These are phyloP conservation scores for Boletus sp. DNA, from an alignment of 768 basidiomycete species.

Conservation along the genomic window DNA sequence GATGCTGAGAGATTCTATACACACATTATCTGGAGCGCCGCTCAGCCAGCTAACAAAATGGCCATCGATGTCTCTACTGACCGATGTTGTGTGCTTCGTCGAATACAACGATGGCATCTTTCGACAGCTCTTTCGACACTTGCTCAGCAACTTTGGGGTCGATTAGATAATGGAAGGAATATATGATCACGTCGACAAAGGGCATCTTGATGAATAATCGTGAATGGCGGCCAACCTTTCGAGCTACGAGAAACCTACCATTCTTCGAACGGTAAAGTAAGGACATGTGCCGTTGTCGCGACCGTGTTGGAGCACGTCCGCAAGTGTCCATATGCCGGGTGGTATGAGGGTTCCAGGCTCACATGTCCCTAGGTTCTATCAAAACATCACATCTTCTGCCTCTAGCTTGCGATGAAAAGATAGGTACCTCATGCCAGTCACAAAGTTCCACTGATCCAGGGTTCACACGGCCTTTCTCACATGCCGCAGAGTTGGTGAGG, in stretches of 20 bases:
- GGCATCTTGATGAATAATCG: conserved; percentile 66
- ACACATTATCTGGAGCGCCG: conserved; percentile 78
- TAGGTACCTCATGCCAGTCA: conserved; percentile 90
- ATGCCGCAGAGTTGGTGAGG: conserved; percentile 79
- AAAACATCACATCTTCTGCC: background rate
- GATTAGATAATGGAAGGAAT: conserved; percentile 97
- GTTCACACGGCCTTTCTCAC: conserved; percentile 79
- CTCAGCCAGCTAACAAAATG: conserved; percentile 1
- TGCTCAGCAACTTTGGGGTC: conserved; percentile 99
- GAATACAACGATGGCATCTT: conserved; percentile 98
- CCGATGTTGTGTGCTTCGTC: conserved; percentile 99
- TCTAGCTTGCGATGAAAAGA: background rate
- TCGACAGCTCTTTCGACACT: conserved; percentile 96
- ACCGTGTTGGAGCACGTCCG: conserved; percentile 88
- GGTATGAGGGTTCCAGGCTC: conserved; percentile 83
- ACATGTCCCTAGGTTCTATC: conserved; percentile 75
- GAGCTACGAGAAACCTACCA: conserved; percentile 56
- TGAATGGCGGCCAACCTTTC: background rate
- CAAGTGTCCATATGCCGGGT: conserved; percentile 89
- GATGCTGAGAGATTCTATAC: conserved; percentile 97
- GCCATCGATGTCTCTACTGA: conserved; percentile 33
- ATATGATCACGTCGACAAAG: conserved; percentile 94
- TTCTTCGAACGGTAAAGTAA: conserved; percentile 93
- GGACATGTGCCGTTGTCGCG: conserved; percentile 86
- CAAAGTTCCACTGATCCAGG: conserved; percentile 92